Conservation (phyloP, 306 rosid genomes). For the Herpetospermum pedunculosum region DNA sequence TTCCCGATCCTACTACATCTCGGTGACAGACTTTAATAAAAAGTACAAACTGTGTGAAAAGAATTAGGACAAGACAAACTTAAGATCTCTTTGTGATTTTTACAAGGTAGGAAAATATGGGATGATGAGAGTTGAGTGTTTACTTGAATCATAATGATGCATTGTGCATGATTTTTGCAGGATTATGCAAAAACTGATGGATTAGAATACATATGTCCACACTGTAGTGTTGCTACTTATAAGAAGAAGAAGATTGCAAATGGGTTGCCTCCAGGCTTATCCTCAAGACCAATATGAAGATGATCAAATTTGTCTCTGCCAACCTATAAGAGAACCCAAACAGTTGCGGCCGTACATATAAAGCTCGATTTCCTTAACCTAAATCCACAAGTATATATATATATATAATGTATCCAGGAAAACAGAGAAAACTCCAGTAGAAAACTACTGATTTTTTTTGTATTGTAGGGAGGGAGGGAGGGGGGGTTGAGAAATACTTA, state of each 20-base stretch:
- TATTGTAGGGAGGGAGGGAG: not conserved
- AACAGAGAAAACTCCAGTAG: not conserved
- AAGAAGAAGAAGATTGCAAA: constrained; percentile 70
- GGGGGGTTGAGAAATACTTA: not conserved
- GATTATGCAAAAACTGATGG: constrained; percentile 99
- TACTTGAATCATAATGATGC: not conserved
- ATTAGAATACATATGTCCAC: constrained; percentile 93
- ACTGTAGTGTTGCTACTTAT: constrained; percentile 79
- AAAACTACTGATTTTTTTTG: not conserved
- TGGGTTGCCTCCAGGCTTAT: constrained; percentile 59
- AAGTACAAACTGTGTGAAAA: not conserved
- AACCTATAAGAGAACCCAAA: not conserved
- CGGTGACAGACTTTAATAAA: not conserved
- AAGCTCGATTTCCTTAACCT: not conserved
- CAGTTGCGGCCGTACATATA: not conserved
- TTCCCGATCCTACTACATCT: not conserved
- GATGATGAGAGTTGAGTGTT: not conserved
- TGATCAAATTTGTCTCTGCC: not conserved
- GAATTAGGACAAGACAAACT: not conserved
- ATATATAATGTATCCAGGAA: constrained; percentile 1
- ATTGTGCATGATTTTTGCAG: constrained; percentile 31
- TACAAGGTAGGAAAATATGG: not conserved
- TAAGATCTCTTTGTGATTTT: not conserved
- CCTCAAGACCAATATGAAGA: constrained; percentile 5
- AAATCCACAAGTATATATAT: not conserved